Percentiles rank a stretch among this genome's conserved stretches.
phyloP scores from a whole-genome alignment of 202 grass and related monocot genomes.

The Zoysia matrella region DNA sequence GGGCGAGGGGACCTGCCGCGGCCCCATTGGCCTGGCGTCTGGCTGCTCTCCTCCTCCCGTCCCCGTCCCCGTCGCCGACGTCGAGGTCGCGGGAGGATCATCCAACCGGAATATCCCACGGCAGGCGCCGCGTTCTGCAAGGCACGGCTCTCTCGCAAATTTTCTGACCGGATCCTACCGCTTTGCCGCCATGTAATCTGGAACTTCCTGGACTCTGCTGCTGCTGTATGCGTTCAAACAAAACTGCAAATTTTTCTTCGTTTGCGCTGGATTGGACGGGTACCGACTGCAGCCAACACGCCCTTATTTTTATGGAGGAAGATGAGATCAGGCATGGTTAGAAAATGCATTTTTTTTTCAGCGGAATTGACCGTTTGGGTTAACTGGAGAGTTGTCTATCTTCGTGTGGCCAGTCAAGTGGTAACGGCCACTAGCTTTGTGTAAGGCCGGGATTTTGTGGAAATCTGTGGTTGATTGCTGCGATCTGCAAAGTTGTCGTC shows the following conservation, averaged over 20 bases:
- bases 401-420: not conserved
- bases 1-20: constrained; percentile 3
- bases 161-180: constrained; percentile 36
- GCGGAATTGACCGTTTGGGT: constrained; percentile 12
- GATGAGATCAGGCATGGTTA: constrained; percentile 8
- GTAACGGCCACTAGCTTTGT: not conserved
- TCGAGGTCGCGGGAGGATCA: constrained; percentile 37
- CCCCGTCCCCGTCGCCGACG: constrained; percentile 18
- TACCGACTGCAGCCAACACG: constrained; percentile 7
- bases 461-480: constrained; percentile 1
- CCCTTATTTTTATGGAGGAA: not conserved
- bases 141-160: constrained; percentile 3
- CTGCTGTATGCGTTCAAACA: not conserved
- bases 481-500: not conserved
- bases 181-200: not conserved
- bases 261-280: not conserved
- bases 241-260: not conserved
- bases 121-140: not conserved
- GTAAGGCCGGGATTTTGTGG: not conserved
- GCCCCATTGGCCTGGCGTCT: not conserved
- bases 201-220: not conserved
- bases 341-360: constrained; percentile 5
- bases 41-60: not conserved
- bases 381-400: constrained; percentile 16
- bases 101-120: constrained; percentile 51